A percentile compares a stretch with the other conserved stretches of the same genome.
phyloP scores from a whole-genome alignment of 2,329 filamentous ascomycete genomes.

The Hymenoscyphus scutula region DNA sequence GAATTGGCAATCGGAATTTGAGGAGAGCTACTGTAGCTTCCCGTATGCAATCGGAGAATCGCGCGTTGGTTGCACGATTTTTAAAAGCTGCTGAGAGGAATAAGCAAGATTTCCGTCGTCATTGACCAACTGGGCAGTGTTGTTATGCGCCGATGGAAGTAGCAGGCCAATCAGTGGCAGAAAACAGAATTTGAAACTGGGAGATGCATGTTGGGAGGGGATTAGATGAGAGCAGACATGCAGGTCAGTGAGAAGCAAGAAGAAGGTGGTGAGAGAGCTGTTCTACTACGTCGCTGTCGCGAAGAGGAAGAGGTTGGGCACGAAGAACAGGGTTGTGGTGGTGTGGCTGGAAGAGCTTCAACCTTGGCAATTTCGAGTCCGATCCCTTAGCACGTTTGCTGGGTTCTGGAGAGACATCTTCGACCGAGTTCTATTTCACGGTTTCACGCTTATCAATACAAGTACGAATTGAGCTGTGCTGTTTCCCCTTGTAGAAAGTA shows the following conservation, averaged over 20 bases:
- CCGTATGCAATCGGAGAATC: constrained; percentile 6
- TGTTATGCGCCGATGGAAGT: constrained; percentile 20
- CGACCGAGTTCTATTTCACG: too few relatives aligned
- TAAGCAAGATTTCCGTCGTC: constrained; percentile 18
- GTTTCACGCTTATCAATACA: too few relatives aligned
- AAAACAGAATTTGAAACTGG: constrained; percentile 8
- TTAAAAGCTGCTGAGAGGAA: constrained; percentile 1
- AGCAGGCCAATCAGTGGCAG: constrained; percentile 10
- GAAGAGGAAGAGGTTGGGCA: constrained; percentile 3
- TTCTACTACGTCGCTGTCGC: neutral
- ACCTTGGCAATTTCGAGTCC: neutral
- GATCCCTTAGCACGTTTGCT: neutral
- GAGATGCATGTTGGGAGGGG: constrained; percentile 24
- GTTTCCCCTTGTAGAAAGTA: too few relatives aligned
- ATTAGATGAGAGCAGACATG: neutral
- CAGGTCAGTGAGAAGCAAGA: neutral
- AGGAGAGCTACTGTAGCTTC: constrained; percentile 5
- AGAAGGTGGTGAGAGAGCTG: neutral
- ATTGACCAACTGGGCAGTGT: constrained; percentile 18
- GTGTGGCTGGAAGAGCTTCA: constrained; percentile 2
- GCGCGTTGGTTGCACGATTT: neutral
- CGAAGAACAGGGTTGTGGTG: neutral
- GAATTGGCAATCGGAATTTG: constrained; percentile 8
- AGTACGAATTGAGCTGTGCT: too few relatives aligned
- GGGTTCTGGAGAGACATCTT: too few relatives aligned